A percentile compares a stretch with the other conserved stretches of the same genome.
These are phyloP conservation scores for Pinus albicaulis DNA, from an alignment of 75 land plant genomes.

Conservation along the genomic window DNA sequence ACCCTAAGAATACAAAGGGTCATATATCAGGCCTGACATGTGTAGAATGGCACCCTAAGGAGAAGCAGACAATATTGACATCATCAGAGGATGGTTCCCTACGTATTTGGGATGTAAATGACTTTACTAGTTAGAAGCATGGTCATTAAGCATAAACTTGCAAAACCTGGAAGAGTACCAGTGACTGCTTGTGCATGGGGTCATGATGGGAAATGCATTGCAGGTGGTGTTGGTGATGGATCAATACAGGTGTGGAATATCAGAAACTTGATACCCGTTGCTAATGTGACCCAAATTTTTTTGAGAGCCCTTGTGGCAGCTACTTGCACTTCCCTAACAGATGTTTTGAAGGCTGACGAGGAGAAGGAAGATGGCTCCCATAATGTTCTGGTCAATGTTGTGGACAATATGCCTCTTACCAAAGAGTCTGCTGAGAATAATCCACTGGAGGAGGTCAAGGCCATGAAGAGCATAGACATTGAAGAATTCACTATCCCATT, in stretches of 20 bases:
- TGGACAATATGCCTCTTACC: not conserved
- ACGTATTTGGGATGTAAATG: conserved; percentile 97
- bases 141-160: conserved; percentile 97
- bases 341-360: not conserved
- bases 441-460: conserved; percentile 1
- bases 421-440: not conserved
- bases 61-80: conserved; percentile 86
- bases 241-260: no score
- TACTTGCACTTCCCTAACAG: not conserved
- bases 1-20: conserved; percentile 95
- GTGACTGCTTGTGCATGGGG: conserved; percentile 98
- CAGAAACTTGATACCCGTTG: not conserved
- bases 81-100: conserved; percentile 99
- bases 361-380: not conserved
- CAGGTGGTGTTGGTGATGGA: no score
- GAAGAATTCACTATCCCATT: not conserved
- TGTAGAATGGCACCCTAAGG: conserved; percentile 98
- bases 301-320: not conserved
- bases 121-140: conserved; percentile 94
- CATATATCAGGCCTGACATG: conserved; percentile 95
- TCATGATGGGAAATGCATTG: conserved; percentile 81
- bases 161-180: conserved; percentile 90
- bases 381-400: not conserved
- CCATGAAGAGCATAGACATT: not conserved
- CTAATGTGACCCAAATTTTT: conserved; percentile 7